Evolutionary conservation across 1,139 yeast species (phyloP).

Genomic region (Blastobotrys elegans): DNA sequence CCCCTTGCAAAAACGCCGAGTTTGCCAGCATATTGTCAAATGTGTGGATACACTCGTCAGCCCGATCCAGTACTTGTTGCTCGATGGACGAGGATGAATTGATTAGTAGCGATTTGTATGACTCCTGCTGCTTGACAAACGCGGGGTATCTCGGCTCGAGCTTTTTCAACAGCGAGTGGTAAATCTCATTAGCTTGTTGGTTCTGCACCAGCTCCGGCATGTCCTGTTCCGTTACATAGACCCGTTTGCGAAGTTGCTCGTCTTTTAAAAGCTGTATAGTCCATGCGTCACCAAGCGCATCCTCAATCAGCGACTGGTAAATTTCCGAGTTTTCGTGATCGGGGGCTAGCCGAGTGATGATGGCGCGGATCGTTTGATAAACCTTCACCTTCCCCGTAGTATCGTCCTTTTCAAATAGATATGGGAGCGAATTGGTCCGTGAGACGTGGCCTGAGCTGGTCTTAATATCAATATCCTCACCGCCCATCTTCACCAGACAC

Average conservation of each 20-base stretch:
- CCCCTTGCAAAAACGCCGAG: background rate
- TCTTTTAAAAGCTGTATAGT: constrained; percentile 23
- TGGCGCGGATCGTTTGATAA: constrained; percentile 9
- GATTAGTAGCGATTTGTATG: constrained; percentile 12
- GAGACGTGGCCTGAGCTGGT: constrained; percentile 16
- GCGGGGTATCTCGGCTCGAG: constrained; percentile 20
- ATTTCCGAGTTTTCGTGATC: constrained; percentile 14
- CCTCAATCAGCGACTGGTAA: constrained; percentile 26
- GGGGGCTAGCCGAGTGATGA: constrained; percentile 11
- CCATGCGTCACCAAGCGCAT: constrained; percentile 33
- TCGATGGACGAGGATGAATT: constrained; percentile 9
- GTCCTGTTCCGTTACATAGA: constrained; percentile 19
- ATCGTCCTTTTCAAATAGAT: constrained; percentile 13
- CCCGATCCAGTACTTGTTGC: constrained; percentile 17
- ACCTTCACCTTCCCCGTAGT: constrained; percentile 12
- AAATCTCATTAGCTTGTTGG: constrained; percentile 17
- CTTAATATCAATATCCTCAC: constrained; percentile 11
- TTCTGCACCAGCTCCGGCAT: constrained; percentile 19
- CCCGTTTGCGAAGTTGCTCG: constrained; percentile 7
- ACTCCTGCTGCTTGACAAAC: constrained; percentile 12
- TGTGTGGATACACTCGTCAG: constrained; percentile 10
- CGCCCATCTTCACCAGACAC: constrained; percentile 18
- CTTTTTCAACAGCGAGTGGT: constrained; percentile 15
- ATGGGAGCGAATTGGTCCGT: constrained; percentile 22
- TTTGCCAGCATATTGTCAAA: constrained; percentile 8